phyloP scores from a whole-genome alignment of 2,329 filamentous ascomycete genomes.

The Phaeosphaeria sp. region DNA sequence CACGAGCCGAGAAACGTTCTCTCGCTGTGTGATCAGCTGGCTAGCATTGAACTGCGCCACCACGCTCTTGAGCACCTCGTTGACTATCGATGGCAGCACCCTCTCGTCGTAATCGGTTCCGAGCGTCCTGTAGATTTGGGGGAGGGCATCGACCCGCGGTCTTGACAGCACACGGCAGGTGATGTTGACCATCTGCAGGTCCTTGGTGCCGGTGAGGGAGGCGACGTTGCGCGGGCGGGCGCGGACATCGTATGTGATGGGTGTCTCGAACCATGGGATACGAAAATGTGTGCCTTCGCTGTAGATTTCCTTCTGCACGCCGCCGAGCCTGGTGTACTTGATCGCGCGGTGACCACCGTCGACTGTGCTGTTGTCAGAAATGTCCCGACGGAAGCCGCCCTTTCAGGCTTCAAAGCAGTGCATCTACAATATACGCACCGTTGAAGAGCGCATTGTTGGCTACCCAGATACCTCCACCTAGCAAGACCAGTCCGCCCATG shows the following conservation, averaged over 20 bases:
- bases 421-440: constrained; percentile 53
- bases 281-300: constrained; percentile 95
- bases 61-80: constrained; percentile 98
- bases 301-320: constrained; percentile 97
- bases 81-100: constrained; percentile 97
- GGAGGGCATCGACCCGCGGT: constrained; percentile 84
- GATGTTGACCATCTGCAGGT: constrained; percentile 99
- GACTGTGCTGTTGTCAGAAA: constrained; percentile 60
- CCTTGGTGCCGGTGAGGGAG: constrained; percentile 97
- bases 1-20: constrained; percentile 91
- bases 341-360: constrained; percentile 99
- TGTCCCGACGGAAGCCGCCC: neutral
- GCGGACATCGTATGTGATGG: constrained; percentile 96
- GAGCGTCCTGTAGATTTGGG: constrained; percentile 95
- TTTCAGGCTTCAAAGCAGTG: neutral
- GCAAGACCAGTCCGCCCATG: constrained; percentile 60
- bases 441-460: constrained; percentile 73
- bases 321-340: constrained; percentile 92
- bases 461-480: constrained; percentile 62
- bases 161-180: constrained; percentile 98
- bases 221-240: constrained; percentile 96
- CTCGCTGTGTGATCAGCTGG: constrained; percentile 98
- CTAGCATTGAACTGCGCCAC: constrained; percentile 98
- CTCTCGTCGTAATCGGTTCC: constrained; percentile 97
- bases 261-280: constrained; percentile 97